Base-by-base conservation (phyloP, 2,329 filamentous ascomycete genomes). In the Xylariaceae sp. region DNA sequence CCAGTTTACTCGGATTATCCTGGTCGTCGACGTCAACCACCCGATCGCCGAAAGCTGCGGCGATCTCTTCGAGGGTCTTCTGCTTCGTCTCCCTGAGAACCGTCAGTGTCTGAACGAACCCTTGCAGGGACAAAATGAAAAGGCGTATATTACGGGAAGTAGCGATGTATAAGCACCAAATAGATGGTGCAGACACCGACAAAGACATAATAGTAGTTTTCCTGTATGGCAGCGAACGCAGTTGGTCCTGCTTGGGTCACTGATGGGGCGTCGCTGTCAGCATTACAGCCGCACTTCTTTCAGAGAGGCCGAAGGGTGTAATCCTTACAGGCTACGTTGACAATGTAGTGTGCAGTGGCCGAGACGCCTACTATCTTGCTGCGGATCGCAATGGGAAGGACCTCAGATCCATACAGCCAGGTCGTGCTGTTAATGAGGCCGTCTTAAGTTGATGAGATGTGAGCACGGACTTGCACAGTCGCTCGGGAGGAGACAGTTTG, bases 141-240 rank as follows among this genome's bases (percentile, higher is more conserved):
- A 7, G 14, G 17, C 5, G n/a, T 11, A 11, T 19, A 31, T 37
- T 38, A 38, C 38, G 73, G 73, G 56, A 75, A 77, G 51, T 68
- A 76, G 35, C 75, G 64, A 51, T 71, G 77, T 0, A 69, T 71
- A 16, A 76, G 46, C 2, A 65, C 55, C 0, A 76, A 51, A 57
- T 75, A 78, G 57, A 76, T 67, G 1, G 59, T 17, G 2, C 69
- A 68, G 48, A 73, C 77, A 4, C 50, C 67, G 2, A 76, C 71
- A 43, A 78, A 78, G 13, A 78, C 73, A 43, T 77, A 78, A 53
- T 78, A 78, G 53, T 77, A 78, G 46, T 76, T 78, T 48, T 78
- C 67, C n/a, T 64, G 53, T 37, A 78, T 78, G 30, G 66, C 74
- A 11, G 70, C 69, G 48, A 78, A 76, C 0, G 74, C 73, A 36